phyloP scores from a whole-genome alignment of 1,284 basidiomycete species.

The Tilletia caries region DNA sequence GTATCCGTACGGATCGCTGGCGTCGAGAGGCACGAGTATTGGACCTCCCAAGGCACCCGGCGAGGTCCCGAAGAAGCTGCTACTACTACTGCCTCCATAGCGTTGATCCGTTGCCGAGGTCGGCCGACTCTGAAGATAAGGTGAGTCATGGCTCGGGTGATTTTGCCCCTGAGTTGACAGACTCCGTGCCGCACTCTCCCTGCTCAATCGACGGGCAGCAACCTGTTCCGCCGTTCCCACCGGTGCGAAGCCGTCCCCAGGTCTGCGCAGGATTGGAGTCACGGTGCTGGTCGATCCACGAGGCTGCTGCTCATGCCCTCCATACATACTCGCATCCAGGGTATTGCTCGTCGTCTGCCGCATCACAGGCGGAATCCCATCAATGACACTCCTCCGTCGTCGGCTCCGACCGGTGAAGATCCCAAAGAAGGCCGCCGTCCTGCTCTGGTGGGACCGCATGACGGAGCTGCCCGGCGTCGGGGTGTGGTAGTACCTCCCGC shows the following conservation, averaged over 20 bases:
- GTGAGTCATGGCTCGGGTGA: background rate
- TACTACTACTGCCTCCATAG: too few relatives aligned
- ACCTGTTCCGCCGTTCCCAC: slow-evolving; percentile 12
- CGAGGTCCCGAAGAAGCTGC: too few relatives aligned
- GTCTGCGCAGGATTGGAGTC: slow-evolving; percentile 3
- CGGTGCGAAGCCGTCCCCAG: slow-evolving; percentile 7
- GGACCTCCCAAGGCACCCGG: too few relatives aligned
- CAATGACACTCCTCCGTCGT: background rate
- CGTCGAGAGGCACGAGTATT: background rate
- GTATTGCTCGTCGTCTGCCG: background rate
- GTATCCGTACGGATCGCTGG: background rate
- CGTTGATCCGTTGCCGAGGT: background rate
- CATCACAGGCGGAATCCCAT: background rate
- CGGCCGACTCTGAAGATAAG: background rate
- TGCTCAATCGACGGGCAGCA: slow-evolving; percentile 3
- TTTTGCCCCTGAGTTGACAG: background rate
- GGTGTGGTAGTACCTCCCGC: slow-evolving; percentile 8
- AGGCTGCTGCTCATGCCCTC: background rate
- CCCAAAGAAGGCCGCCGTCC: background rate
- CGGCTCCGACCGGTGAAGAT: background rate
- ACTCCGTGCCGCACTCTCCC: slow-evolving; percentile 1
- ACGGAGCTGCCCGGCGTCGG: background rate
- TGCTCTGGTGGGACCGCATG: background rate
- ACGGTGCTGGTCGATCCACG: background rate
- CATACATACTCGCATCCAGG: background rate